Percentiles rank a stretch among this genome's conserved stretches.
Evolutionary conservation across 2,329 filamentous ascomycete genomes (phyloP).

Genomic region (Massarina eburnea): DNA sequence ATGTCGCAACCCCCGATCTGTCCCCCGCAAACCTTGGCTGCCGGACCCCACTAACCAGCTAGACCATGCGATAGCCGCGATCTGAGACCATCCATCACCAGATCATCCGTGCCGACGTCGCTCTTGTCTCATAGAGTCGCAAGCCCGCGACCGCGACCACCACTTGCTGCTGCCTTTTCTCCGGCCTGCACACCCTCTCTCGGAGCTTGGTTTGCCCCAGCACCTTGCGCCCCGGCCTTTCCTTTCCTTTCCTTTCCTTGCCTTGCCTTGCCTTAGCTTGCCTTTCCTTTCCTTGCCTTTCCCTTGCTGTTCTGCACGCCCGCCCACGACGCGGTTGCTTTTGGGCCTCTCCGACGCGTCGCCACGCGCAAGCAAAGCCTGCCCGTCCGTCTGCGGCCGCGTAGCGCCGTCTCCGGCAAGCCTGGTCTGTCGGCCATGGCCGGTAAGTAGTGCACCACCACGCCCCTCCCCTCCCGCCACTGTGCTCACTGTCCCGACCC

Average conservation of each 20-base stretch:
- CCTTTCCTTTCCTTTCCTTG: no score
- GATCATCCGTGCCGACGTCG: background rate
- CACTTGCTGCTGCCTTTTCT: background rate
- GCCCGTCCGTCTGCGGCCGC: no score
- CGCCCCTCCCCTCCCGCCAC: background rate
- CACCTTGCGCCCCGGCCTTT: no score
- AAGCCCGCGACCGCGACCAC: background rate
- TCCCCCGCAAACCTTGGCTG: conserved; percentile 8
- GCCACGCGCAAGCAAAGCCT: no score
- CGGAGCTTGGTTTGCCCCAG: background rate
- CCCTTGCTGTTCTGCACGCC: no score
- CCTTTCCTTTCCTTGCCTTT: no score
- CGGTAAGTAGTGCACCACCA: conserved; percentile 23
- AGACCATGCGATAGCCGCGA: conserved; percentile 9
- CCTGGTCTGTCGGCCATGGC: conserved; percentile 27
- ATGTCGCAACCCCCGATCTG: background rate
- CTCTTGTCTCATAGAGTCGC: background rate
- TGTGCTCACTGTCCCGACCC: conserved; percentile 13
- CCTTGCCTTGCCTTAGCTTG: no score
- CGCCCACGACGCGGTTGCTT: background rate
- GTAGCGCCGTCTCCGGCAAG: no score
- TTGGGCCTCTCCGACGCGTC: conserved; percentile 3
- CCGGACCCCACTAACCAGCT: conserved; percentile 17
- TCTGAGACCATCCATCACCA: conserved; percentile 2
- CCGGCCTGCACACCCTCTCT: background rate